A percentile compares a stretch with the other conserved stretches of the same genome.
These are phyloP conservation scores for Penicillium brevicompactum DNA, from an alignment of 2,329 filamentous ascomycete species.

Conservation along the genomic window DNA sequence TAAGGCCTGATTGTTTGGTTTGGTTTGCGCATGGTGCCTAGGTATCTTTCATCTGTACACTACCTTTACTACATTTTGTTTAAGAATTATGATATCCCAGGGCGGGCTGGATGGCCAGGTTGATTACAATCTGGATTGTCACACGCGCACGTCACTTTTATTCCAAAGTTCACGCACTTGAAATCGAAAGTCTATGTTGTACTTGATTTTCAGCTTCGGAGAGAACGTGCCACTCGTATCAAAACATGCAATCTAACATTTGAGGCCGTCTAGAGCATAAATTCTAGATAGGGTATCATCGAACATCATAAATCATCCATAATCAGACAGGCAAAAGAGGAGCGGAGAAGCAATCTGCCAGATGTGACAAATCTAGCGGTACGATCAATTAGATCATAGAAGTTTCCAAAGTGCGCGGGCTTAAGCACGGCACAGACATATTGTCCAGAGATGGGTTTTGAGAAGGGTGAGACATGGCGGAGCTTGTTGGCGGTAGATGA, in stretches of 20 bases:
- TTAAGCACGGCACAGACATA: slow-evolving; percentile 23
- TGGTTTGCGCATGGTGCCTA: slow-evolving; percentile 1
- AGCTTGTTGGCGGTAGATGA: slow-evolving; percentile 2
- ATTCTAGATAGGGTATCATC: slow-evolving; percentile 32
- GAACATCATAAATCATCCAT: slow-evolving; percentile 25
- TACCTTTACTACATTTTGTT: slow-evolving; percentile 18
- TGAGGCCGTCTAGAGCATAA: slow-evolving; percentile 15
- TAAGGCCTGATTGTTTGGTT: slow-evolving; percentile 35
- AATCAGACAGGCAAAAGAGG: not conserved
- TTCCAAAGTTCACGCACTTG: too few relatives aligned
- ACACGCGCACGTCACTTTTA: too few relatives aligned
- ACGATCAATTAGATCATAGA: slow-evolving; percentile 21
- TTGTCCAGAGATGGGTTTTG: slow-evolving; percentile 21
- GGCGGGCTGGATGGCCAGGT: too few relatives aligned
- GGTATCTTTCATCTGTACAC: slow-evolving; percentile 18
- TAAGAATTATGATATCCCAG: slow-evolving; percentile 26
- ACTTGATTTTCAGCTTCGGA: too few relatives aligned
- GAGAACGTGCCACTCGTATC: not conserved
- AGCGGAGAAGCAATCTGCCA: not conserved
- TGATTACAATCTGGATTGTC: too few relatives aligned
- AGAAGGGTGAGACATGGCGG: slow-evolving; percentile 13
- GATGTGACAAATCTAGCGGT: slow-evolving; percentile 1
- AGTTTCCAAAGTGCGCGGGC: slow-evolving; percentile 25
- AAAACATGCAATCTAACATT: slow-evolving; percentile 3
- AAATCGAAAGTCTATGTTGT: too few relatives aligned